Conservation (phyloP, 169 alveolate genomes). For the Eimeria brunetti region DNA sequence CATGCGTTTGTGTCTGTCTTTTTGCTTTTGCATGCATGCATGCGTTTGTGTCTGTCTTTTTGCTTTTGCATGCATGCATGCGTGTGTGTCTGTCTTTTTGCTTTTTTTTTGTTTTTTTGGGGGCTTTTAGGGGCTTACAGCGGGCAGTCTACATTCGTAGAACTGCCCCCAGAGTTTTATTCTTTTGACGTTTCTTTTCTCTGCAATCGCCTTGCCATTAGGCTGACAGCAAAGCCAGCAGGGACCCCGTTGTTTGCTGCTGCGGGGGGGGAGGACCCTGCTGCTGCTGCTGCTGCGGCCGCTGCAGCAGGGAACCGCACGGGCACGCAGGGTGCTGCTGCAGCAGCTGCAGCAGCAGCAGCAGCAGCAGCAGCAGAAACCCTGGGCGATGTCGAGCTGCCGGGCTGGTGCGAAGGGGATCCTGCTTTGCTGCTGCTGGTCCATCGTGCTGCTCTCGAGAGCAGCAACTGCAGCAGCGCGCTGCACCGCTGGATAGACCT, state of each 20-base stretch:
- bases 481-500: conserved; percentile 98
- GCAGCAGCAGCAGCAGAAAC: conserved; percentile 44
- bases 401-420: conserved; percentile 74
- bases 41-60: background rate
- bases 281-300: background rate
- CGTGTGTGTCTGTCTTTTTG: background rate
- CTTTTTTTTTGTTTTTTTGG: background rate
- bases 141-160: conserved; percentile 92
- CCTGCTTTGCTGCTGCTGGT: conserved; percentile 86
- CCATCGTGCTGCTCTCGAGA: conserved; percentile 96
- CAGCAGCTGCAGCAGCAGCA: conserved; percentile 52
- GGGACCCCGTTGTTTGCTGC: conserved; percentile 54
- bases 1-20: background rate
- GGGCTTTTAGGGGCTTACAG: conserved; percentile 73
- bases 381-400: conserved; percentile 23
- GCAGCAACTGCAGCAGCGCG: conserved; percentile 94
- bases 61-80: background rate
- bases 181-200: conserved; percentile 91
- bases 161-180: conserved; percentile 96
- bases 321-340: background rate
- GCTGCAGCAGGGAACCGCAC: background rate
- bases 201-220: conserved; percentile 87
- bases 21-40: background rate
- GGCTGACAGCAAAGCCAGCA: conserved; percentile 46
- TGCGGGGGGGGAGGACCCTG: conserved; percentile 4